Evolutionary conservation across 169 alveolate genomes (phyloP).

Genomic region (Babesia gibsoni): DNA sequence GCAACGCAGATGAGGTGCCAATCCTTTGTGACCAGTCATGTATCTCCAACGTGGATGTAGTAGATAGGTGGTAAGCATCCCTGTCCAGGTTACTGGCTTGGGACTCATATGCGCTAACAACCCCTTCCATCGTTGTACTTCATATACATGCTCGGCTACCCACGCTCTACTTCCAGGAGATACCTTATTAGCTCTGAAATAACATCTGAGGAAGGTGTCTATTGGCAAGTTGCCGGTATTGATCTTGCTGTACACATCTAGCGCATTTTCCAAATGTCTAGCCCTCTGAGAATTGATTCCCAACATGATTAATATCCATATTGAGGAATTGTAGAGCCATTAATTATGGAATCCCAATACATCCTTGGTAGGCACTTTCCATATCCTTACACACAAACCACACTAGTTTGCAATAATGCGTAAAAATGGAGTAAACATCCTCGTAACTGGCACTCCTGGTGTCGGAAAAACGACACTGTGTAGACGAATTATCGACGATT

Average conservation of each 20-base stretch:
- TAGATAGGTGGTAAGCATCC: slow-evolving; percentile 68
- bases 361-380: not conserved
- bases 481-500: slow-evolving; percentile 12
- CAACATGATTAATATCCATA: not conserved
- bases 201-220: slow-evolving; percentile 52
- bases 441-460: slow-evolving; percentile 76
- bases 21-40: slow-evolving; percentile 73
- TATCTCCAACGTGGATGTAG: slow-evolving; percentile 77
- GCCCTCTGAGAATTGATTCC: slow-evolving; percentile 74
- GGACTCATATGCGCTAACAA: slow-evolving; percentile 73
- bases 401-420: not conserved
- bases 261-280: slow-evolving; percentile 75
- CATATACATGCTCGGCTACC: slow-evolving; percentile 70
- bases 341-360: not conserved
- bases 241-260: slow-evolving; percentile 59
- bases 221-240: slow-evolving; percentile 51
- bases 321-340: not conserved
- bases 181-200: slow-evolving; percentile 52
- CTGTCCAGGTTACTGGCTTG: slow-evolving; percentile 73
- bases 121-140: slow-evolving; percentile 74
- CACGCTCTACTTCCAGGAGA: slow-evolving; percentile 63
- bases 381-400: not conserved
- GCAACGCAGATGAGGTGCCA: slow-evolving; percentile 79
- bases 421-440: slow-evolving; percentile 56
- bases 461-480: slow-evolving; percentile 70